Percentiles rank a stretch among this genome's conserved stretches.
phyloP scores from a whole-genome alignment of 768 basidiomycete species.

The Termitomyces sp. region DNA sequence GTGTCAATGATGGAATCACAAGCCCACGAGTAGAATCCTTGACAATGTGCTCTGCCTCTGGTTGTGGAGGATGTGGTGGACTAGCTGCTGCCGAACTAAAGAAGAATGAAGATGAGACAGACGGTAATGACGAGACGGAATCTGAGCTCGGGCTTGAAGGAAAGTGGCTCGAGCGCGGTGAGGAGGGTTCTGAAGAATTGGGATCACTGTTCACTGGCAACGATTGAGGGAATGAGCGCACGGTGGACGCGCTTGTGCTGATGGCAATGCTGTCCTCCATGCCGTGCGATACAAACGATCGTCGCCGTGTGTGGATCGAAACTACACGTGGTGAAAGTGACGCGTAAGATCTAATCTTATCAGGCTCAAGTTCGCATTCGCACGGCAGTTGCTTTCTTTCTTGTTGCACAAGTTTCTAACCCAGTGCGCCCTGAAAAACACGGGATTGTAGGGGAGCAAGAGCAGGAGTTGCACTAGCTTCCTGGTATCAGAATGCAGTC shows the following conservation, averaged over 20 bases:
- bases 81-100: slow-evolving; percentile 71
- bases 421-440: too few species aligned
- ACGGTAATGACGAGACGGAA: slow-evolving; percentile 57
- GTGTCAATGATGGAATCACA: slow-evolving; percentile 63
- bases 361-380: not conserved
- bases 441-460: too few species aligned
- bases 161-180: slow-evolving; percentile 49
- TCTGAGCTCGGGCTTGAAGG: slow-evolving; percentile 57
- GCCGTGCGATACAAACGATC: not conserved
- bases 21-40: slow-evolving; percentile 44
- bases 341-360: not conserved
- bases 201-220: slow-evolving; percentile 9
- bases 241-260: slow-evolving; percentile 34
- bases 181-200: slow-evolving; percentile 35
- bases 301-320: not conserved
- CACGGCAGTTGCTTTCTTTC: too few species aligned
- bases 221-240: slow-evolving; percentile 23
- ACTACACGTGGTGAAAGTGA: slow-evolving; percentile 1
- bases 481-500: too few species aligned
- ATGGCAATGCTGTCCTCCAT: slow-evolving; percentile 29
- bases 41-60: slow-evolving; percentile 29
- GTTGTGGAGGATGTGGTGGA: slow-evolving; percentile 44
- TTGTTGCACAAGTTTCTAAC: too few species aligned
- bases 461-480: too few species aligned
- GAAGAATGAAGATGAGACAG: slow-evolving; percentile 39